A percentile compares a stretch with the other conserved stretches of the same genome.
Evolutionary conservation across 1,284 basidiomycete species (phyloP).

Genomic region (Pseudomicrostroma phylloplanum): DNA sequence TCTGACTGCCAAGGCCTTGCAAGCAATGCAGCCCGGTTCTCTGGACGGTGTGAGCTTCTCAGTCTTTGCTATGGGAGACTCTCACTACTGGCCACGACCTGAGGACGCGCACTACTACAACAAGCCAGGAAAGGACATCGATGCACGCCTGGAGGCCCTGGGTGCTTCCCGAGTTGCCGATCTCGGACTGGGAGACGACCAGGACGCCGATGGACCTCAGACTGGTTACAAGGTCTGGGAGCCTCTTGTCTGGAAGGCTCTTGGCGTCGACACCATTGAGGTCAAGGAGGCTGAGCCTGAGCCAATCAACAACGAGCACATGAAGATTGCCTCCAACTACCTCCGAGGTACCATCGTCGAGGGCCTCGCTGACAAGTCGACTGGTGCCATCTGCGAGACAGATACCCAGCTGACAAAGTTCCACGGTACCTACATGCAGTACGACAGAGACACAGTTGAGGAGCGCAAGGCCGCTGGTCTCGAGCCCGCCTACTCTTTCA

Average conservation of each 20-base stretch:
- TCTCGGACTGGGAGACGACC: conserved; percentile 84
- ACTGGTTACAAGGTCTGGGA: conserved; percentile 97
- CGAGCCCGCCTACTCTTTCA: conserved; percentile 95
- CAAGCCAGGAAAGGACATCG: conserved; percentile 88
- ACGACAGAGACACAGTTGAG: conserved; percentile 95
- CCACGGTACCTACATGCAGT: conserved; percentile 67
- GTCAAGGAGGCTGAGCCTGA: conserved; percentile 89
- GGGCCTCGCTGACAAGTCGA: conserved; percentile 77
- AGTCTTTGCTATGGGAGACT: conserved; percentile 95
- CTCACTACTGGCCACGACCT: conserved; percentile 95
- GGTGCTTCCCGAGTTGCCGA: conserved; percentile 39
- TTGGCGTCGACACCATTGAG: conserved; percentile 85
- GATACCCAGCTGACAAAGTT: conserved; percentile 97
- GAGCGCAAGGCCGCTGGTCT: conserved; percentile 86
- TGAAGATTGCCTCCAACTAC: conserved; percentile 93
- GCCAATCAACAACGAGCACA: conserved; percentile 97
- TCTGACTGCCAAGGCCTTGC: conserved; percentile 73
- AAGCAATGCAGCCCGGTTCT: conserved; percentile 54
- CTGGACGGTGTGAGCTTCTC: conserved; percentile 48
- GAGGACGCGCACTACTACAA: conserved; percentile 98
- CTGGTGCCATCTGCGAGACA: conserved; percentile 79
- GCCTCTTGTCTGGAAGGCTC: conserved; percentile 81
- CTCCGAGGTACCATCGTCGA: conserved; percentile 88
- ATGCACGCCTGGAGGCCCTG: conserved; percentile 56
- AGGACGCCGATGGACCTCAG: conserved; percentile 90